A percentile compares a stretch with the other conserved stretches of the same genome.
Conservation (phyloP, 73 alveolate genomes). For the Durusdinium trenchii region DNA sequence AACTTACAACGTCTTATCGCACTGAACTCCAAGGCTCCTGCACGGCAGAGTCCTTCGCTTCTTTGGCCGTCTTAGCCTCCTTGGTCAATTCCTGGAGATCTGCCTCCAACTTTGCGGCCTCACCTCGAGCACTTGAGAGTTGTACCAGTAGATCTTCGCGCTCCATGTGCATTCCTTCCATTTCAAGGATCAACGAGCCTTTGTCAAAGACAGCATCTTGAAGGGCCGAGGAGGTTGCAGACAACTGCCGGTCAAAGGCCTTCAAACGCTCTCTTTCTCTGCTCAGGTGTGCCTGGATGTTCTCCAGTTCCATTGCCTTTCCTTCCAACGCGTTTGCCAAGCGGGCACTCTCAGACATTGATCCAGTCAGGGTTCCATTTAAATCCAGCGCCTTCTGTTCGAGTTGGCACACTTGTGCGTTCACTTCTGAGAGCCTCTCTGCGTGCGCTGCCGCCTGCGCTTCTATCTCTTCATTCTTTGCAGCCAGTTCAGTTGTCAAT, state of each 20-base stretch:
- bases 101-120: conserved; percentile 28
- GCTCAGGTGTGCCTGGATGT: background rate
- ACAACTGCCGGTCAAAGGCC: conserved; percentile 4
- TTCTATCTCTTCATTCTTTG: background rate
- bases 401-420: background rate
- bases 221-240: background rate
- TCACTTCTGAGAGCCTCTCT: background rate
- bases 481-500: background rate
- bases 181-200: background rate
- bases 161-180: conserved; percentile 56
- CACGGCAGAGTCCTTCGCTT: conserved; percentile 34
- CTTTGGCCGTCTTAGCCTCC: conserved; percentile 21
- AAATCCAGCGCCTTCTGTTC: conserved; percentile 38
- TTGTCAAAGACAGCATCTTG: conserved; percentile 45
- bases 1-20: background rate
- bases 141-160: conserved; percentile 45
- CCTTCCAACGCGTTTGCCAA: background rate
- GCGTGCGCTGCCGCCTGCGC: background rate
- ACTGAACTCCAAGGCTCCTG: background rate
- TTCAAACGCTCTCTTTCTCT: background rate
- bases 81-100: background rate
- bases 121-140: conserved; percentile 1
- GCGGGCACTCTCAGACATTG: conserved; percentile 6
- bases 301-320: conserved; percentile 29
- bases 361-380: background rate